Conservation (phyloP, 2,329 filamentous ascomycete species). For the Blastomyces gilchristii region DNA sequence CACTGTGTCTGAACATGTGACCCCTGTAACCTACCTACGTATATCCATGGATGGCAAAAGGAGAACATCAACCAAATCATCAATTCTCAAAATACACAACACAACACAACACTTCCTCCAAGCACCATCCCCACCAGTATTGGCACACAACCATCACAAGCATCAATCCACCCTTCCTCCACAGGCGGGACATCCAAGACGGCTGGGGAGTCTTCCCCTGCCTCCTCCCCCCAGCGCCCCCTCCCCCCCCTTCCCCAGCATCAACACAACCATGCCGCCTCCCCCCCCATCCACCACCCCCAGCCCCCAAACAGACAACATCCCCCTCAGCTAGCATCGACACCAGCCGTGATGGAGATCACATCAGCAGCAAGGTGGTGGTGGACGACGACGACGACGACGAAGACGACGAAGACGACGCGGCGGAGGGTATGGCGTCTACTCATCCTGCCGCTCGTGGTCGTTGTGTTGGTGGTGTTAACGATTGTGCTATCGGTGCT, state of each 20-base stretch:
- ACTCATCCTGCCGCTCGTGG: conserved; percentile 1
- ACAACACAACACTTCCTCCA: too few relatives aligned
- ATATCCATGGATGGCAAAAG: too few relatives aligned
- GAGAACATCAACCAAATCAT: too few relatives aligned
- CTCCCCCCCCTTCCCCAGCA: background rate
- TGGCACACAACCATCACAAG: too few relatives aligned
- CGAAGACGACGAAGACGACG: background rate
- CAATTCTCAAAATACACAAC: too few relatives aligned
- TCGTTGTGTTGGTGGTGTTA: conserved; percentile 5
- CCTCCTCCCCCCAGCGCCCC: background rate
- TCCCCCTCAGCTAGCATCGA: background rate
- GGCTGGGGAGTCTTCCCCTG: background rate
- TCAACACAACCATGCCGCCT: background rate
- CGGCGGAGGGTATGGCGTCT: background rate
- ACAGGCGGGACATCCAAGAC: background rate
- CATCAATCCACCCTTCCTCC: too few relatives aligned
- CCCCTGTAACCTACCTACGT: too few relatives aligned
- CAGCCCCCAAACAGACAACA: background rate
- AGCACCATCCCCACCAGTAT: too few relatives aligned
- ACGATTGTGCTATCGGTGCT: conserved; percentile 5
- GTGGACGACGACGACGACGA: background rate
- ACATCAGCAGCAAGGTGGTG: background rate
- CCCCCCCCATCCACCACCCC: background rate
- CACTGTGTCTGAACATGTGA: too few relatives aligned
- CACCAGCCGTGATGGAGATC: background rate